Conservation (phyloP, 805 yeast genomes). For the Naumovozyma baii region DNA sequence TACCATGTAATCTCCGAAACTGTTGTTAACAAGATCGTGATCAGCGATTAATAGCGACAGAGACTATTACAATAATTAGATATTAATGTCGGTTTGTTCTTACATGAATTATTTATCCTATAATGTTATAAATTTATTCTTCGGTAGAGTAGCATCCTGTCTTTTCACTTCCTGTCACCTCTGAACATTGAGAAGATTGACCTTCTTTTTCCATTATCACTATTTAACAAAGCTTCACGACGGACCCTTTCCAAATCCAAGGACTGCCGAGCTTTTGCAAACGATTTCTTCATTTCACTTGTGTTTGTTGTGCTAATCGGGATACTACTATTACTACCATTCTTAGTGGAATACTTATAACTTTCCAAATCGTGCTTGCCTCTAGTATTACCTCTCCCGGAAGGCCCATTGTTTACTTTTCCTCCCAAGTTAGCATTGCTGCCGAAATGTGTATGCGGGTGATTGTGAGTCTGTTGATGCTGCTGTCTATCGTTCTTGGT, state of each 20-base stretch:
- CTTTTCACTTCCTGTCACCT: slow-evolving; percentile 14
- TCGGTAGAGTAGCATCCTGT: too few relatives aligned
- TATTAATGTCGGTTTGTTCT: neutral
- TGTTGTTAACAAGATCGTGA: neutral
- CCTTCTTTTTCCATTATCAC: slow-evolving; percentile 18
- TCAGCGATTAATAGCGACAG: neutral
- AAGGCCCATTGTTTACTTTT: neutral
- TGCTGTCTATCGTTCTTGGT: neutral
- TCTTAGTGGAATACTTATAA: slow-evolving; percentile 8
- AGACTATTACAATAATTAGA: too few relatives aligned
- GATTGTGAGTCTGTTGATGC: neutral
- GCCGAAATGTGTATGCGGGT: neutral
- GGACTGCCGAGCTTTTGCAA: slow-evolving; percentile 24
- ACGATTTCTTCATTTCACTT: slow-evolving; percentile 14
- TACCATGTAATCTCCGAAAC: neutral
- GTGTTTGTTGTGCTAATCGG: slow-evolving; percentile 6
- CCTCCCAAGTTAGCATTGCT: neutral
- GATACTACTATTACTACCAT: slow-evolving; percentile 12
- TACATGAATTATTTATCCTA: neutral
- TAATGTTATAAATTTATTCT: too few relatives aligned
- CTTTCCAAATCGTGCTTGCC: slow-evolving; percentile 9
- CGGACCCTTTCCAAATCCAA: slow-evolving; percentile 23
- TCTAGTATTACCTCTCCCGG: slow-evolving; percentile 2
- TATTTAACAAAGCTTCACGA: slow-evolving; percentile 14
- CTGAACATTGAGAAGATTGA: slow-evolving; percentile 25